phyloP scores from a whole-genome alignment of 805 yeast species.

The Saccharomycopsis fibuligera region DNA sequence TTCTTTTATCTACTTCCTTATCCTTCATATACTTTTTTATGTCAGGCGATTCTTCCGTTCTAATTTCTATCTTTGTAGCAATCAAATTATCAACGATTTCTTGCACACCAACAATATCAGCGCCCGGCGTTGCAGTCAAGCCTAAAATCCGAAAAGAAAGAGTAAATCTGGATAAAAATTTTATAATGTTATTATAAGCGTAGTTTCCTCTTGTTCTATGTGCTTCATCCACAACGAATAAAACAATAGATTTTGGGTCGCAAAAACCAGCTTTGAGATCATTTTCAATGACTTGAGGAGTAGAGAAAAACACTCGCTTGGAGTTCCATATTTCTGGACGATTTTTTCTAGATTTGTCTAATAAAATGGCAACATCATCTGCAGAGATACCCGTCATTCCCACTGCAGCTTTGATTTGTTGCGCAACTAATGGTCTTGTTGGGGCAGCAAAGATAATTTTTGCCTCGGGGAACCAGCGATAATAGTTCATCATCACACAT shows the following conservation, averaged over 20 bases:
- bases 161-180: constrained; percentile 54
- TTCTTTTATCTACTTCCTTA: constrained; percentile 54
- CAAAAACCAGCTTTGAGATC: constrained; percentile 72
- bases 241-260: constrained; percentile 67
- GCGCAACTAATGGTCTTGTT: constrained; percentile 92
- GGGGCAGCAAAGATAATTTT: constrained; percentile 96
- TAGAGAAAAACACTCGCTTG: constrained; percentile 80
- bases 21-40: constrained; percentile 70
- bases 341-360: constrained; percentile 51
- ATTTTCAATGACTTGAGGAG: constrained; percentile 94
- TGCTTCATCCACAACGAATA: constrained; percentile 90
- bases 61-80: constrained; percentile 73
- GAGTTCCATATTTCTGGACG: constrained; percentile 73
- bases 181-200: constrained; percentile 80
- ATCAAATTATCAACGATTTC: constrained; percentile 66
- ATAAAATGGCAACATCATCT: constrained; percentile 68
- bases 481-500: constrained; percentile 84
- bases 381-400: constrained; percentile 80
- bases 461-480: constrained; percentile 73
- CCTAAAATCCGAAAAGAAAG: constrained; percentile 73
- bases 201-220: constrained; percentile 90
- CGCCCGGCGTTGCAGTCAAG: constrained; percentile 93
- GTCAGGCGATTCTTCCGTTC: constrained; percentile 82
- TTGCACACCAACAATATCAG: constrained; percentile 83
- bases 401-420: constrained; percentile 89